Base-by-base conservation (phyloP, 371 early-diverging fungal species). In the Massospora cicadina region DNA sequence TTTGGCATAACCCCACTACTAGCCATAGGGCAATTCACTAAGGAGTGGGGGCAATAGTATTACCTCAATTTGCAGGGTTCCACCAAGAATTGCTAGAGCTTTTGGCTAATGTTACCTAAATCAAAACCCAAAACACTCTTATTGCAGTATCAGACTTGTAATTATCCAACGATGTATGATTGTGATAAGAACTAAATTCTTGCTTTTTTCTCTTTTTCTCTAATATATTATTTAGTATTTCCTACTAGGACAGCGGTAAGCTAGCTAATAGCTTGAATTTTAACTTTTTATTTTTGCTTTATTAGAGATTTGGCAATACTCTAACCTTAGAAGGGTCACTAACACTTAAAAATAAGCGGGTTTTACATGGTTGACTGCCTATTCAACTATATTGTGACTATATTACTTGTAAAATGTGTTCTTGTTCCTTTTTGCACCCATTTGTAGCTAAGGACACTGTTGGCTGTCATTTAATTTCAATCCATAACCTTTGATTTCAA, bases 401-500 rank as follows among this genome's bases (percentile, higher is more conserved):
- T 68, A 68, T 77, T 23, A 89, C 93, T 0, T 97, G 98, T 75
- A 80, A 77, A 69, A 81, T 80, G 24, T 93, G 89, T 71, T 84
- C 91, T 2, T 72, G 88, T 33, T 83, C 91, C 27, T 92, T 86
- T 67, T 70, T 95, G 33, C 82, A 85, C 72, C 71, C 85, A 23
- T 61, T 88, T 28, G 82, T 82, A 58, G 83, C 87, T 61, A 85
- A 83, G 66, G 91, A 91, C 62, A 90, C 93, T 1, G 89, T 90
- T n/a, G 93, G 89, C 17, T 91, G 93, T 73, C 91, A 90, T 66
- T 75, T 97, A 66, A 72, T 94, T 28, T 83, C 93, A 1, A 75
- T 88, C 32, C 98, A 97, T 71, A 97, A 97, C 70, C 80, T 94
- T 55, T 81, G 88, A 5, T 97, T 86, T 79, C 93, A 95, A 76